phyloP scores from a whole-genome alignment of 371 early-diverging fungal genomes.

The Rhizomucor pusillus region DNA sequence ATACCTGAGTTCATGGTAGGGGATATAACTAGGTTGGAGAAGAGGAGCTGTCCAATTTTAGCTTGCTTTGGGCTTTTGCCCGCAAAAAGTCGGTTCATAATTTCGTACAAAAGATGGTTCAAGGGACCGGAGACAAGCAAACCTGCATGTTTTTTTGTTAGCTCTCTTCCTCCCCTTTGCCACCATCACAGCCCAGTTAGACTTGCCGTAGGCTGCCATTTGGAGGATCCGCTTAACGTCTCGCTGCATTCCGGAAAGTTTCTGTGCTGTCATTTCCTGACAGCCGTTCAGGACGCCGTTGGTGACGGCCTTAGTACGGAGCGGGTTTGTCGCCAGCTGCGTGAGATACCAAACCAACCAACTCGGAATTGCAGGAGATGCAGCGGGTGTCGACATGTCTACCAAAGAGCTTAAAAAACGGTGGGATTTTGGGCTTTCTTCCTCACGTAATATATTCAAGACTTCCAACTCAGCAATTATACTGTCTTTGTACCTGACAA shows the following conservation, averaged over 20 bases:
- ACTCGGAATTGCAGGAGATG: conserved; percentile 11
- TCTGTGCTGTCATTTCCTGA: conserved; percentile 77
- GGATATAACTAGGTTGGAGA: conserved; percentile 70
- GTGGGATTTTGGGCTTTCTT: too few relatives aligned
- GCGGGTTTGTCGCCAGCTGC: conserved; percentile 62
- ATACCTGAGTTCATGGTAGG: conserved; percentile 80
- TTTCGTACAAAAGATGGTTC: conserved; percentile 67
- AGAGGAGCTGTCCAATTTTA: conserved; percentile 64
- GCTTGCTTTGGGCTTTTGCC: conserved; percentile 57
- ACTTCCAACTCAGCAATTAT: too few relatives aligned
- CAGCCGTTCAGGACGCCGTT: conserved; percentile 70
- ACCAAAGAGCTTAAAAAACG: not conserved
- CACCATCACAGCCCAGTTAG: not conserved
- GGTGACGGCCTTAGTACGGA: conserved; percentile 81
- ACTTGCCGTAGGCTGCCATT: conserved; percentile 79
- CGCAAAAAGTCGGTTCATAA: conserved; percentile 62
- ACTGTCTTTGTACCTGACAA: too few relatives aligned
- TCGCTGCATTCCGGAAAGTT: conserved; percentile 59
- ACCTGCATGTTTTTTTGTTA: conserved; percentile 19
- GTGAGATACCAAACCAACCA: conserved; percentile 65
- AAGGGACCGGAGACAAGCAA: conserved; percentile 70
- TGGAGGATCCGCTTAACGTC: conserved; percentile 70
- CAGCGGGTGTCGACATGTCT: conserved; percentile 9
- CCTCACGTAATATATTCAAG: too few relatives aligned
- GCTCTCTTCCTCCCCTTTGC: too few relatives aligned